Percentiles rank a stretch among this genome's conserved stretches.
These are phyloP conservation scores for Globisporangium emineosum DNA, from an alignment of 352 stramenopile species.

Conservation along the genomic window DNA sequence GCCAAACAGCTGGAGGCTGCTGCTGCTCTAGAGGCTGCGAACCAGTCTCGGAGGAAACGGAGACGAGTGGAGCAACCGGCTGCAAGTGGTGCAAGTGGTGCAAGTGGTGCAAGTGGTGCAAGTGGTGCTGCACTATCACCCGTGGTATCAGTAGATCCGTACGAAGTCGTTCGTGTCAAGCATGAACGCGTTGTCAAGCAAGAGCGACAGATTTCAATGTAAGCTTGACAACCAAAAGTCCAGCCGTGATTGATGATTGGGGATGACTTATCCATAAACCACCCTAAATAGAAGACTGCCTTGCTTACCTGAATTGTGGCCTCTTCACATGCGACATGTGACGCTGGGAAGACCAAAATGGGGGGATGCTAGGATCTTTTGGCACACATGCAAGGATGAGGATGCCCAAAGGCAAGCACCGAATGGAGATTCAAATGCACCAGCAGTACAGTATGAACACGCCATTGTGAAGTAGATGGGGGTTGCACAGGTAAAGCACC, in stretches of 20 bases:
- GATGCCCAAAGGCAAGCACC: background rate
- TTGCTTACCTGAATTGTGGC: background rate
- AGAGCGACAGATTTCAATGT: conserved; percentile 1
- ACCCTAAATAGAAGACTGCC: background rate
- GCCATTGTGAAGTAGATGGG: background rate
- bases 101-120: too few species aligned
- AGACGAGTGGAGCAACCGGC: conserved; percentile 17
- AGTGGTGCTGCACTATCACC: background rate
- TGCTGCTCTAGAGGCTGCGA: conserved; percentile 15
- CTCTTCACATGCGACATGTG: background rate
- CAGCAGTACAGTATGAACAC: background rate
- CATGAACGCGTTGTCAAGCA: conserved; percentile 3
- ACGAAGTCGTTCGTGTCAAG: conserved; percentile 13
- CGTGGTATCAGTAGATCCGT: background rate
- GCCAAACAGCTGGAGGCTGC: conserved; percentile 29
- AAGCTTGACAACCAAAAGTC: too few species aligned
- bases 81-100: background rate
- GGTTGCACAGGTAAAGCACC: background rate
- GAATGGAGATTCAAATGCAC: background rate
- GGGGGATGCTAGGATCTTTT: background rate
- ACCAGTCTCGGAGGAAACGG: conserved; percentile 29
- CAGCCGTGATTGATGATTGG: background rate
- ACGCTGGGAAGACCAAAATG: background rate
- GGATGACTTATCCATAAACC: background rate
- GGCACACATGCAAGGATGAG: background rate